Conservation (phyloP, 257 asterid species). For the Capsicum chinense region DNA sequence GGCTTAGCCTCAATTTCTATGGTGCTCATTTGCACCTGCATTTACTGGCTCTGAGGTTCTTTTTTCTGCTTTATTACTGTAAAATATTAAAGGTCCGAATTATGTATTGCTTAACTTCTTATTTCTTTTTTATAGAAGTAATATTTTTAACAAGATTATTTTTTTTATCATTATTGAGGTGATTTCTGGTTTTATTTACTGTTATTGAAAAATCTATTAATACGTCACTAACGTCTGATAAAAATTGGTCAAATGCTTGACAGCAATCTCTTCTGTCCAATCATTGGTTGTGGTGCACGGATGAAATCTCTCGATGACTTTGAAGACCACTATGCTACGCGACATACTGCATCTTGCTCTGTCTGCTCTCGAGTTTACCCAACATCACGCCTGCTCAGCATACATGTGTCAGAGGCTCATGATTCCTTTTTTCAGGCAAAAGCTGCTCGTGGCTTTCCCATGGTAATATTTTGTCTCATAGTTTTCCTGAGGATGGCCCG, state of each 20-base stretch:
- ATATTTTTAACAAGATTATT: background rate
- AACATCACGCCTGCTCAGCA: constrained; percentile 82
- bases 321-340: constrained; percentile 83
- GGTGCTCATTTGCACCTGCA: background rate
- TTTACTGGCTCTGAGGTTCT: constrained; percentile 21
- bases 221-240: background rate
- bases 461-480: constrained; percentile 54
- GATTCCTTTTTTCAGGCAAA: constrained; percentile 97
- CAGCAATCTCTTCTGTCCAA: constrained; percentile 76
- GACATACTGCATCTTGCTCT: constrained; percentile 93
- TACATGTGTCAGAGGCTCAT: constrained; percentile 92
- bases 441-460: constrained; percentile 82
- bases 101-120: background rate
- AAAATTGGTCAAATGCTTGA: background rate
- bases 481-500: background rate
- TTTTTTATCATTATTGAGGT: background rate
- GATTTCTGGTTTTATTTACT: constrained; percentile 12
- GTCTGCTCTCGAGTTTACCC: constrained; percentile 93
- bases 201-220: background rate
- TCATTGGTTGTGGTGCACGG: constrained; percentile 80
- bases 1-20: background rate
- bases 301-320: constrained; percentile 76
- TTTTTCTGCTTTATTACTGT: background rate
- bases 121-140: background rate
- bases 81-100: background rate